Base-by-base conservation (phyloP, 1,284 basidiomycete genomes). In the Ceratobasidium sp. region DNA sequence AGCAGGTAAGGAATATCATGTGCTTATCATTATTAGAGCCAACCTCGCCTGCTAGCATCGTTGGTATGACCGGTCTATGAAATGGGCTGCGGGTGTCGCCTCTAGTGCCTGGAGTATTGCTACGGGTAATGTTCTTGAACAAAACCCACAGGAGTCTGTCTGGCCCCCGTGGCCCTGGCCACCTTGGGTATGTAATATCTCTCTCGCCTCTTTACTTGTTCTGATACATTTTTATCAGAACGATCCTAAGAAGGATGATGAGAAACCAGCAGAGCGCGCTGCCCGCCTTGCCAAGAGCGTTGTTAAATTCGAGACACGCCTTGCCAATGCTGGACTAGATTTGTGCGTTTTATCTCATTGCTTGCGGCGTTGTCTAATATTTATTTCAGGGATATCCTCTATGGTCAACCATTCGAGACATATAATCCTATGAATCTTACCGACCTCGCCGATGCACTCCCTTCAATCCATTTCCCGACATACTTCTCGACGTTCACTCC, bases 301-400 rank as follows among this genome's bases (percentile, higher is more conserved):
- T 39, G 89, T 98, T 80, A 86, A 89, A 46, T 94, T 99, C 79
- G 97, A 99, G 86, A 89, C 89, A 72, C 87, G 90, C 81, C 86
- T 99, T n/a, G 95, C 96, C 0, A 86, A 91, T 75, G 93, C 94
- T 6, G 95, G 93, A 78, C 88, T 96, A 60, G 95, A 97, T 82
- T 88, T 93, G 91, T 94, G 82, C 84, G 92, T 85, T 15, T 42
- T 53, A 44, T 39, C 49, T 40, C 77, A 42, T 71, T 2, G 23
- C 61, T 53, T 44, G 56, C 64, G 46, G 56, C 70, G 53, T 13
- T 40, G 58, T n/a, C 68, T 64, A 68, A 26, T 66, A 60, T 44
- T 39, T 5, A 6, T 77, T 71, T 26, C 81, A 92, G 91, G 46
- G 93, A 94, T 81, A 86, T 90, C 33, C 84, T 93, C 26, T 88